A percentile compares a stretch with the other conserved stretches of the same genome.
Evolutionary conservation across 176 grass and related monocot genomes (phyloP).

Genomic region (Eragrostis curvula): DNA sequence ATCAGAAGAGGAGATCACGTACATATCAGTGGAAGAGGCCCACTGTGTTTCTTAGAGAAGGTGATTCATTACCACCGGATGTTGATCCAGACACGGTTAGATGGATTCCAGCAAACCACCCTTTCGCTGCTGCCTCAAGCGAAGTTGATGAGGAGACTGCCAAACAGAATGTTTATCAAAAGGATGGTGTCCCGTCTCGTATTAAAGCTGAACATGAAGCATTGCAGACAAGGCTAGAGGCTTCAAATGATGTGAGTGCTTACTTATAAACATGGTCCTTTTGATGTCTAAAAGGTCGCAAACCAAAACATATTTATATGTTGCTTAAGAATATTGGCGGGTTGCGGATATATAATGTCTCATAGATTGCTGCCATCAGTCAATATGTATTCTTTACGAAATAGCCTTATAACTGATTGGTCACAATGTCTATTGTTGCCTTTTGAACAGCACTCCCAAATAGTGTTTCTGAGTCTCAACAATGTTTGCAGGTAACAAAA

Average conservation of each 20-base stretch:
- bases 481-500: slow-evolving; percentile 44
- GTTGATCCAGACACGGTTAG: slow-evolving; percentile 86
- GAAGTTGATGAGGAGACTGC: slow-evolving; percentile 86
- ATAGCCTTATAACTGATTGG: background rate
- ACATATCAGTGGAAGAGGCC: slow-evolving; percentile 96
- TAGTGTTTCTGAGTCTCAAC: slow-evolving; percentile 1
- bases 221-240: slow-evolving; percentile 68
- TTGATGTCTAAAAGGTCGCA: background rate
- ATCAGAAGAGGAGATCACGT: slow-evolving; percentile 83
- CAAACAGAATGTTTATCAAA: slow-evolving; percentile 89
- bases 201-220: slow-evolving; percentile 97
- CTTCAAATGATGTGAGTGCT: slow-evolving; percentile 63
- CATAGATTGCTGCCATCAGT: background rate
- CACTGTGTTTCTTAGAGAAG: slow-evolving; percentile 95
- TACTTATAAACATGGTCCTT: slow-evolving; percentile 6
- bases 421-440: background rate
- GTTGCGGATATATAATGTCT: background rate
- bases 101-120: slow-evolving; percentile 92
- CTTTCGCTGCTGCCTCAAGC: slow-evolving; percentile 77
- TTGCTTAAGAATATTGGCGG: background rate
- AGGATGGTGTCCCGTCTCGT: slow-evolving; percentile 80
- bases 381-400: background rate
- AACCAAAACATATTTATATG: background rate
- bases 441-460: slow-evolving; percentile 5
- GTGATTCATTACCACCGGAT: slow-evolving; percentile 81